phyloP scores from a whole-genome alignment of 805 yeast genomes.

The Hanseniaspora occidentalis region DNA sequence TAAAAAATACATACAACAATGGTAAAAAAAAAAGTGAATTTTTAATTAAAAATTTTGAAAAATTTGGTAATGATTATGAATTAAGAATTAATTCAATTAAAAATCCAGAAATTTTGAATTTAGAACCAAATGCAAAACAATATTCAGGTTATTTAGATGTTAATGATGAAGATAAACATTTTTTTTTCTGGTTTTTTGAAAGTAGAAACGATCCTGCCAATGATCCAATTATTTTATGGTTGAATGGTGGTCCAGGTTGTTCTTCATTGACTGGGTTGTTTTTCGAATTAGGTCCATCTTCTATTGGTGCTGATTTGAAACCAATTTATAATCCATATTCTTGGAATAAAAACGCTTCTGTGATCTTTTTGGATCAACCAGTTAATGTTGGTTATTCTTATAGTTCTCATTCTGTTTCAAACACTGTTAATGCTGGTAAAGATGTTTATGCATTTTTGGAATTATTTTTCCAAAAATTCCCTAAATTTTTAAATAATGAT shows the following conservation, averaged over 20 bases:
- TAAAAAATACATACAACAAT: conserved; percentile 1
- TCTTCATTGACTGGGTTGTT: conserved; percentile 82
- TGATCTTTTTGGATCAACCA: conserved; percentile 89
- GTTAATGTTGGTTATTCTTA: conserved; percentile 79
- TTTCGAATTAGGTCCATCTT: conserved; percentile 85
- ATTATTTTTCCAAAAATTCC: conserved; percentile 66
- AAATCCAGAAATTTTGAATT: conserved; percentile 54
- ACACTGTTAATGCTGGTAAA: conserved; percentile 71
- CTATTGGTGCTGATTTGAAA: conserved; percentile 48
- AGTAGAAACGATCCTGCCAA: conserved; percentile 77
- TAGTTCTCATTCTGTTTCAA: conserved; percentile 31
- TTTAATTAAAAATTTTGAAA: conserved; percentile 3
- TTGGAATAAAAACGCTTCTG: conserved; percentile 87
- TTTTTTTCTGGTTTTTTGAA: conserved; percentile 77
- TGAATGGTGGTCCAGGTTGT: conserved; percentile 96
- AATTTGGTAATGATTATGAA: conserved; percentile 6
- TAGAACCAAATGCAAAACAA: conserved; percentile 61
- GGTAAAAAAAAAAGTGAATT: conserved; percentile 3
- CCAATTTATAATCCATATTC: conserved; percentile 74
- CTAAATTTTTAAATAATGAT: conserved; percentile 33
- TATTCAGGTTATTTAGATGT: conserved; percentile 79
- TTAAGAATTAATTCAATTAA: conserved; percentile 13
- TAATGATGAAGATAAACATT: conserved; percentile 74
- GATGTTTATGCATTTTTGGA: conserved; percentile 73
- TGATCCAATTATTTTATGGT: conserved; percentile 79